Evolutionary conservation across 2,329 filamentous ascomycete genomes (phyloP), one percentile per base, ranked within the genome.

Genomic region (Dactylellina leptospora): DNA sequence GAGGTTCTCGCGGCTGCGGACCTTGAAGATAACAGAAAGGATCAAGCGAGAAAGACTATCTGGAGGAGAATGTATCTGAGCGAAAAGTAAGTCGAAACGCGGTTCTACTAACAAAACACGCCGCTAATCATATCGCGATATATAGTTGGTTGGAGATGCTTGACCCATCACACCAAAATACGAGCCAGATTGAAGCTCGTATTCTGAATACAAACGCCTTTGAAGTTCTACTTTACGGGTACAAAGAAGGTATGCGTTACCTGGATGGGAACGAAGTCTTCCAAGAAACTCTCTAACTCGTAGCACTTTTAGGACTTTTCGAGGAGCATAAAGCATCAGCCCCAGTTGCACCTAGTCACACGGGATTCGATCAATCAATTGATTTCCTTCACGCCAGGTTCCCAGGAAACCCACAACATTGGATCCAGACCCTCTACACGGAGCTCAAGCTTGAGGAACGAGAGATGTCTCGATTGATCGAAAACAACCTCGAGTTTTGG

Each of bases 41-140:
- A 88, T 23, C 81, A 83, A 28, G 78, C 84, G 33, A 81, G 86
- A 54, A 83, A 82, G 71, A 80, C 87, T n/a, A 90, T 97, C 74
- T 99, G 95, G 95, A 89, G 95, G 78, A 87, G 95, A 59, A 89
- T 92, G 73, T 90, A 90, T 77, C 85, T 93, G 75, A 87, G 88
- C 53, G 93, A 97, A 78, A 87, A 97, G 76, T 77, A 72, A 61
- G 75, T 74, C 51, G 9, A 1, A 28, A n/a, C 11, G 36, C n/a
- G 28, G n/a, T 22, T 22, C 1, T 50, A 8, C n/a, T 58, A 28
- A 13, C 9, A 22, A 11, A n/a, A 11, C 5, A 9, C 23, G 13
- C 16, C 10, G 55, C 63, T 74, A 47, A 70, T 20, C 30, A 48
- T 59, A 28, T 44, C 13, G n/a, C n/a, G n/a, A 9, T 36, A 11